Evolutionary conservation across 2,329 filamentous ascomycete genomes (phyloP).

Genomic region (Ramularia collo-cygni): DNA sequence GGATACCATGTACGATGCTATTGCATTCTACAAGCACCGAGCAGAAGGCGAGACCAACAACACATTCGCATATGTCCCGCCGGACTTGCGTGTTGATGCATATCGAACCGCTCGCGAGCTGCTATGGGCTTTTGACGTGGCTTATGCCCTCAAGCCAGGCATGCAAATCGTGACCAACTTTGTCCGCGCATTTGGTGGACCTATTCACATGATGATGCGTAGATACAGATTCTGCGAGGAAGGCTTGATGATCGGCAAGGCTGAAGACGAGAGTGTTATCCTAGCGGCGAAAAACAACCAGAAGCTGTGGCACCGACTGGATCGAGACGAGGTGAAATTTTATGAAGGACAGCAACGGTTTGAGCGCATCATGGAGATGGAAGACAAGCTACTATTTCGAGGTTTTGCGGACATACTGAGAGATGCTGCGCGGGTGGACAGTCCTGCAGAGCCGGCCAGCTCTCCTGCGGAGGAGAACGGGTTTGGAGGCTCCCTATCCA

Average conservation of each 20-base stretch:
- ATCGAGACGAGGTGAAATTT: constrained; percentile 4
- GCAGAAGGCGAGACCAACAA: constrained; percentile 31
- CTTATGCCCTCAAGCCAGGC: constrained; percentile 11
- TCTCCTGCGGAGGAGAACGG: not conserved
- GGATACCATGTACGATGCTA: constrained; percentile 28
- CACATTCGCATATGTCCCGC: constrained; percentile 28
- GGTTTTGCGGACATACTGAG: constrained; percentile 6
- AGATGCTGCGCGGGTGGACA: constrained; percentile 3
- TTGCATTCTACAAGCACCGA: constrained; percentile 32
- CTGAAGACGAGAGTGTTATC: constrained; percentile 23
- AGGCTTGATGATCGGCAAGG: constrained; percentile 23
- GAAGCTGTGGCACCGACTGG: constrained; percentile 32
- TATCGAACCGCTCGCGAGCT: constrained; percentile 26
- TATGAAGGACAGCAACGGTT: constrained; percentile 1
- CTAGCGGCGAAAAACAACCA: constrained; percentile 20
- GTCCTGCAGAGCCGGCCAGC: not conserved
- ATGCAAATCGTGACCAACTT: constrained; percentile 20
- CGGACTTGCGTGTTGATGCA: constrained; percentile 18
- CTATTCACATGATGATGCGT: constrained; percentile 32
- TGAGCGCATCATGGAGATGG: constrained; percentile 5
- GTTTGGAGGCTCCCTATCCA: constrained; percentile 1
- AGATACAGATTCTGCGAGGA: constrained; percentile 33
- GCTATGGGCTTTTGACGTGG: constrained; percentile 31
- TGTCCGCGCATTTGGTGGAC: constrained; percentile 27
- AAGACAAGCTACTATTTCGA: constrained; percentile 5